Conservation (phyloP, 1,284 basidiomycete species). For the Pascua guehoae region DNA sequence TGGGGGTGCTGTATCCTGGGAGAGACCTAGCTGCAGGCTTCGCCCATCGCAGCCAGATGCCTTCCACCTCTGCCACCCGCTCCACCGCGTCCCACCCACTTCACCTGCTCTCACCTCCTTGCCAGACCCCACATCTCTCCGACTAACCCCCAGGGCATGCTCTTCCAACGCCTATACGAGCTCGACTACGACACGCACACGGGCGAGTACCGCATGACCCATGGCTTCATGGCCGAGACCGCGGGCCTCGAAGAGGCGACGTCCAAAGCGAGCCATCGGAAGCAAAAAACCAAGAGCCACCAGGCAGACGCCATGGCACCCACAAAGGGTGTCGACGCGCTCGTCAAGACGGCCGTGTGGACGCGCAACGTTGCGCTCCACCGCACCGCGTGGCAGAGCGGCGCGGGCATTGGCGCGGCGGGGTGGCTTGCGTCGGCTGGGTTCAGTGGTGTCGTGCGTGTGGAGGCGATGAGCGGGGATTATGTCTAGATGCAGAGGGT, state of each 20-base stretch:
- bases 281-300: constrained; percentile 15
- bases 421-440: constrained; percentile 71
- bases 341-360: constrained; percentile 61
- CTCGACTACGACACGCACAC: constrained; percentile 74
- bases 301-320: constrained; percentile 12
- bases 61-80: no score
- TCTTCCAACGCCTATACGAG: constrained; percentile 74
- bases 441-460: constrained; percentile 74
- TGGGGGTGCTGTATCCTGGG: no score
- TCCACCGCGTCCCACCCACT: no score
- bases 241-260: constrained; percentile 14
- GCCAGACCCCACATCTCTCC: background rate
- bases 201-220: constrained; percentile 74
- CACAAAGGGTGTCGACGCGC: constrained; percentile 8
- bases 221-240: constrained; percentile 72
- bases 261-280: constrained; percentile 8
- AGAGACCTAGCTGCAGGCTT: no score
- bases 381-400: constrained; percentile 72
- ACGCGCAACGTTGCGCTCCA: constrained; percentile 68
- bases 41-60: no score
- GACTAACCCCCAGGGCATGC: constrained; percentile 60
- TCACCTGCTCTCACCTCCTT: no score
- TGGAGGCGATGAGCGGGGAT: constrained; percentile 61
- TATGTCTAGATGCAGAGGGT: background rate
- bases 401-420: constrained; percentile 63